Evolutionary conservation across 1,139 yeast species (phyloP).

Genomic region (Hanseniaspora sp.): DNA sequence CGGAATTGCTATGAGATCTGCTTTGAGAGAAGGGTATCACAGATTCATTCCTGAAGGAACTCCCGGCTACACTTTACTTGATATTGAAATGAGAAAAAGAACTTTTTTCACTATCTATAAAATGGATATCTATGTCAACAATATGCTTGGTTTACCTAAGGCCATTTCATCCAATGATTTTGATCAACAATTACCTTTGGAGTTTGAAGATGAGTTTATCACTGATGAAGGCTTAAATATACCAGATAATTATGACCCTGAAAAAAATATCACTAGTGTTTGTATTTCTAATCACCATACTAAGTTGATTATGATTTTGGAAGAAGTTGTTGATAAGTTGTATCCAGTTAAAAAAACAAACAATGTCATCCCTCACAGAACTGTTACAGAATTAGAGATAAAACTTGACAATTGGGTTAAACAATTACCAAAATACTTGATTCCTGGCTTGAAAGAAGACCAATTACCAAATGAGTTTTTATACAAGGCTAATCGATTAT

Average conservation of each 20-base stretch:
- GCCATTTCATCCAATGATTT: constrained; percentile 63
- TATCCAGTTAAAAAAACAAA: constrained; percentile 43
- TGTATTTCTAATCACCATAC: constrained; percentile 85
- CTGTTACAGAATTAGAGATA: constrained; percentile 60
- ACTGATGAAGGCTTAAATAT: constrained; percentile 40
- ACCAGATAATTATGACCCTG: constrained; percentile 1
- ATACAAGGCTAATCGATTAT: constrained; percentile 60
- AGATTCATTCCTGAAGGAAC: constrained; percentile 45
- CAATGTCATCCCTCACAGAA: constrained; percentile 35
- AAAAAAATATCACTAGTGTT: constrained; percentile 44
- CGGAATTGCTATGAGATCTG: constrained; percentile 84
- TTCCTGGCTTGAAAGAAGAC: constrained; percentile 48
- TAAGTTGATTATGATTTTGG: constrained; percentile 49
- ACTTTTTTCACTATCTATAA: constrained; percentile 82
- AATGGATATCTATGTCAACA: constrained; percentile 83
- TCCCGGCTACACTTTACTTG: constrained; percentile 63
- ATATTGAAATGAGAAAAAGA: constrained; percentile 73
- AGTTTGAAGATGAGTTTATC: constrained; percentile 76
- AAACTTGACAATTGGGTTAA: constrained; percentile 70
- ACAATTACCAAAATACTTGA: constrained; percentile 57
- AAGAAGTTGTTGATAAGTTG: constrained; percentile 43
- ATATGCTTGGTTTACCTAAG: constrained; percentile 79
- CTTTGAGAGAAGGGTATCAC: constrained; percentile 78
- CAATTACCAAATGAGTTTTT: constrained; percentile 31
- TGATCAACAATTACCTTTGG: constrained; percentile 79